Conservation (phyloP, 129 eudicot genomes). For the Apium graveolens region DNA sequence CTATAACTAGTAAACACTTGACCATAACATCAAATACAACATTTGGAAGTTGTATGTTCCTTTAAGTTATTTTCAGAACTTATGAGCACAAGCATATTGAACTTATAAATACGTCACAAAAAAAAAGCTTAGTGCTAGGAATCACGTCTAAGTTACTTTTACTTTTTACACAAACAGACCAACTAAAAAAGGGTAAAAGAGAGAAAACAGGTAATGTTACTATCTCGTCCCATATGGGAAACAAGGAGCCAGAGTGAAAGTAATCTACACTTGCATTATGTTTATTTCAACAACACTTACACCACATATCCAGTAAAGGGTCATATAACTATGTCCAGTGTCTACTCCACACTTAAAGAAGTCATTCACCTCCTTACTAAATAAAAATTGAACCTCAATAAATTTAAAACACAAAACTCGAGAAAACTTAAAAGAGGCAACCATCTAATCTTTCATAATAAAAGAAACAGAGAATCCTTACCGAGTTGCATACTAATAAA, state of each 20-base stretch:
- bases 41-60: background rate
- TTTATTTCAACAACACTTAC: background rate
- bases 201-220: background rate
- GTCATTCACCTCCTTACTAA: background rate
- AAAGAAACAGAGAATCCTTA: constrained; percentile 20
- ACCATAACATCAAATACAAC: background rate
- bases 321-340: no score
- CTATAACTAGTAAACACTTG: background rate
- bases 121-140: no score
- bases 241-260: background rate
- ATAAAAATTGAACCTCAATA: background rate
- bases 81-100: background rate
- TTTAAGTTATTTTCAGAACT: background rate
- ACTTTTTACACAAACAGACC: background rate
- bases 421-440: background rate
- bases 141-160: background rate
- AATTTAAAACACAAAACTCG: background rate
- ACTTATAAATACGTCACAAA: no score
- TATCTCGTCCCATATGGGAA: background rate
- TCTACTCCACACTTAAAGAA: background rate
- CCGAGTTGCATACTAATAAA: constrained; percentile 55
- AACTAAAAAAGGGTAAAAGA: background rate
- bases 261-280: background rate
- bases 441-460: background rate
- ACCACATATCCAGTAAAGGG: no score